Evolutionary conservation across 1,284 basidiomycete species (phyloP), one percentile per base, ranked within the genome.

Genomic region (Malassezia slooffiae): DNA sequence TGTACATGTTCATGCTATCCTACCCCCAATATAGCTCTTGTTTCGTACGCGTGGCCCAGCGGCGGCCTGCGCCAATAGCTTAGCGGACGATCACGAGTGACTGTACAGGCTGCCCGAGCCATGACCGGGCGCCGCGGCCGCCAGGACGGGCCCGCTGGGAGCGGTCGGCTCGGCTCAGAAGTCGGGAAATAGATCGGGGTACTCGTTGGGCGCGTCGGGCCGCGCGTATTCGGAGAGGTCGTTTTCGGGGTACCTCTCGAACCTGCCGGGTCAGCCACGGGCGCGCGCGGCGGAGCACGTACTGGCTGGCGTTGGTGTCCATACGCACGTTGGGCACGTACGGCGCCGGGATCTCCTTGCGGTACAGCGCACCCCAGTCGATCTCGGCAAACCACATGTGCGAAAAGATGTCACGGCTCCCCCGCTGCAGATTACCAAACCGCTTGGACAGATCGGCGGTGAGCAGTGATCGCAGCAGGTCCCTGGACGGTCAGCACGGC

Each of bases 301-400:
- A 54, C 62, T 70, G 48, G 43, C 60, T 66, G 4, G 67, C 62
- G 54, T 73, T 72, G 47, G 71, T 71, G 33, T 73, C 71, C 5
- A 65, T 62, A 15, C 64, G 60, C 15, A 73, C 65, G 2, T 61
- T 66, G 6, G 91, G 90, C 34, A 95, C 74, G 72, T 93, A 97
- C 4, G 91, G 91, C n/a, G 91, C 89, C 3, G 84, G 85, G 44
- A 97, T 95, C 66, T 95, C 87, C 50, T 87, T 75, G 38, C 78
- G 76, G 61, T 78, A 79, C 43, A 97, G 73, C 70, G 82, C 80
- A 47, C 80, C 79, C 91, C 91, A 97, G 58, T 91, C 85, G 16
- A 97, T 91, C 71, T 97, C 93, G 34, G 79, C 77, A 66, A 95
- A 96, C 91, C 91, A 96, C n/a, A 80, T 77, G 68, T 96, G 91